A percentile compares a stretch with the other conserved stretches of the same genome.
Conservation (phyloP, 345 rosid species). For the Citrus hindsii region DNA sequence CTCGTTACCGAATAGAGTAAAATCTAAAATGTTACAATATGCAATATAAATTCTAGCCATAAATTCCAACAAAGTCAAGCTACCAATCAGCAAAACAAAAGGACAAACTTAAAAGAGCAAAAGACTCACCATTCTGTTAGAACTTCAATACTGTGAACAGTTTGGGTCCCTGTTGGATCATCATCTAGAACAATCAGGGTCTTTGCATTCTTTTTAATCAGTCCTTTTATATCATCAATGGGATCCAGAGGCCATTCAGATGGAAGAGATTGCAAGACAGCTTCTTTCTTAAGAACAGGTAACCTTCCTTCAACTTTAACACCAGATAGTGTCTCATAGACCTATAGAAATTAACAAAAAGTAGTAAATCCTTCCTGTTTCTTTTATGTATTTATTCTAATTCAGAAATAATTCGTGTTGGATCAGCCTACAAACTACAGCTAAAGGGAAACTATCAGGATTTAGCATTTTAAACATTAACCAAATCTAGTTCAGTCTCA, state of each 20-base stretch:
- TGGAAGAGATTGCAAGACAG: conserved; percentile 66
- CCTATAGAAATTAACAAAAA: conserved; percentile 36
- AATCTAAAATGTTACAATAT: neutral
- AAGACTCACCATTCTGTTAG: conserved; percentile 87
- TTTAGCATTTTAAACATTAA: neutral
- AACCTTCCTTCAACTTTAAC: conserved; percentile 80
- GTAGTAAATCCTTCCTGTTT: neutral
- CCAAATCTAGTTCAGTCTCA: neutral
- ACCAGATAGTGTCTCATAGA: conserved; percentile 82
- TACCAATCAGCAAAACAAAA: neutral
- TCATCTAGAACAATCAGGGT: conserved; percentile 93
- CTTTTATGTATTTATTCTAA: neutral
- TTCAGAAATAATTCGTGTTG: neutral
- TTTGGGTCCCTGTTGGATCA: conserved; percentile 98
- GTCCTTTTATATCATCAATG: conserved; percentile 50
- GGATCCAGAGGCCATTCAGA: conserved; percentile 85
- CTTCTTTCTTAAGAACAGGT: conserved; percentile 68
- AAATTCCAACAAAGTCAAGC: neutral
- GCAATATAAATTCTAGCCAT: neutral
- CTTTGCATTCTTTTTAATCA: conserved; percentile 61
- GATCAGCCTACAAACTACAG: neutral
- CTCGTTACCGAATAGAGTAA: neutral
- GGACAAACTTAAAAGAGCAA: neutral
- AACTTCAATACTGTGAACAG: conserved; percentile 95
- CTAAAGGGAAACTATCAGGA: neutral